Evolutionary conservation across 805 yeast species (phyloP).

Genomic region (Wickerhamomyces subpelliculosus): DNA sequence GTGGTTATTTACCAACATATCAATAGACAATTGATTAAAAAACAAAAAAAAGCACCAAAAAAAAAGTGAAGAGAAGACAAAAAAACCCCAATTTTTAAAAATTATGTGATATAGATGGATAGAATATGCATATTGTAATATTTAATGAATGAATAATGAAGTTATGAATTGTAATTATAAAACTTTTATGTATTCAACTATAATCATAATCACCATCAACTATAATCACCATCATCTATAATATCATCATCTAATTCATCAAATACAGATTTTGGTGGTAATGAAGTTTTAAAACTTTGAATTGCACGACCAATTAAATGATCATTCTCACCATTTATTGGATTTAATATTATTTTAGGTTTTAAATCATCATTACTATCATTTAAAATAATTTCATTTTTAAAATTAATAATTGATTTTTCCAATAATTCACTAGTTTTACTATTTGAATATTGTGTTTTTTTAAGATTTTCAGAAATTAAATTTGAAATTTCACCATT

Average conservation of each 20-base stretch:
- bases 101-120: too few species aligned
- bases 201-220: neutral
- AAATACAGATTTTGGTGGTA: slow-evolving; percentile 33
- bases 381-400: slow-evolving; percentile 17
- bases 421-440: neutral
- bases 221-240: slow-evolving; percentile 1
- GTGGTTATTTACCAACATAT: neutral
- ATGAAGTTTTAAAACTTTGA: slow-evolving; percentile 23
- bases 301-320: slow-evolving; percentile 18
- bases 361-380: slow-evolving; percentile 10
- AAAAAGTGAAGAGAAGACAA: too few species aligned
- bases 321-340: slow-evolving; percentile 19
- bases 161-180: neutral
- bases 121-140: too few species aligned
- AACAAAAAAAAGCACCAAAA: neutral
- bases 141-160: too few species aligned
- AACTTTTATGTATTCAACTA: neutral
- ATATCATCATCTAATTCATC: slow-evolving; percentile 21
- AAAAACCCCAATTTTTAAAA: too few species aligned
- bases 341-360: slow-evolving; percentile 20
- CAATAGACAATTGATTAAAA: neutral
- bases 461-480: slow-evolving; percentile 6
- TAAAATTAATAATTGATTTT: slow-evolving; percentile 5
- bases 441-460: slow-evolving; percentile 5
- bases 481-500: slow-evolving; percentile 13